Percentiles rank a stretch among this genome's conserved stretches.
phyloP scores from a whole-genome alignment of 1,284 basidiomycete genomes.

The Cryptococcus jaspeensis region DNA sequence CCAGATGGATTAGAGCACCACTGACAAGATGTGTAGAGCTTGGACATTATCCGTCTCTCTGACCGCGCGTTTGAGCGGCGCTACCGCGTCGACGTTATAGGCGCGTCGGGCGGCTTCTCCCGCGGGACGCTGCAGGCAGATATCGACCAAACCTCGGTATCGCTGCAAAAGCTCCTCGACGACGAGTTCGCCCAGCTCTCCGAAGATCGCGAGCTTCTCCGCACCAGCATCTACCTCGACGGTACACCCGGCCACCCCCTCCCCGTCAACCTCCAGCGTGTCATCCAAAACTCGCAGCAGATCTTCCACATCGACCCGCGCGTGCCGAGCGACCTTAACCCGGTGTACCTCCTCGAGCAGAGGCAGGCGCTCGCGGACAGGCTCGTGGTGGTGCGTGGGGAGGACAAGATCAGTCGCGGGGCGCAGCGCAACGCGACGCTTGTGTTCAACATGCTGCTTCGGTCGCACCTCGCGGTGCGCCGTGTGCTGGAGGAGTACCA shows the following conservation, averaged over 20 bases:
- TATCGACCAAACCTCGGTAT: slow-evolving; percentile 83
- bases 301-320: slow-evolving; percentile 96
- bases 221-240: slow-evolving; percentile 80
- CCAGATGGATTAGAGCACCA: neutral
- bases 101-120: slow-evolving; percentile 67
- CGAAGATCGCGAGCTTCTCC: slow-evolving; percentile 73
- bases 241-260: slow-evolving; percentile 70
- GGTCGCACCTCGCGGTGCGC: slow-evolving; percentile 79
- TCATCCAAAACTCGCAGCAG: slow-evolving; percentile 92
- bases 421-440: slow-evolving; percentile 88
- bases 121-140: slow-evolving; percentile 86
- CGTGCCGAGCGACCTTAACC: slow-evolving; percentile 89
- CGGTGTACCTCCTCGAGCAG: slow-evolving; percentile 77
- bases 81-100: slow-evolving; percentile 88
- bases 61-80: slow-evolving; percentile 82
- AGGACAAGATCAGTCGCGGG: slow-evolving; percentile 69
- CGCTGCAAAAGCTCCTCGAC: slow-evolving; percentile 86
- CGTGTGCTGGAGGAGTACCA: slow-evolving; percentile 83
- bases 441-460: slow-evolving; percentile 88
- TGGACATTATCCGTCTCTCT: slow-evolving; percentile 83
- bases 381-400: slow-evolving; percentile 81
- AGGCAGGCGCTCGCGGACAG: slow-evolving; percentile 69
- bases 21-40: slow-evolving; percentile 51
- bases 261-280: slow-evolving; percentile 90
- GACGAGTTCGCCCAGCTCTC: slow-evolving; percentile 78